Evolutionary conservation across 768 basidiomycete genomes (phyloP).

Genomic region (Lyophyllum semitale): DNA sequence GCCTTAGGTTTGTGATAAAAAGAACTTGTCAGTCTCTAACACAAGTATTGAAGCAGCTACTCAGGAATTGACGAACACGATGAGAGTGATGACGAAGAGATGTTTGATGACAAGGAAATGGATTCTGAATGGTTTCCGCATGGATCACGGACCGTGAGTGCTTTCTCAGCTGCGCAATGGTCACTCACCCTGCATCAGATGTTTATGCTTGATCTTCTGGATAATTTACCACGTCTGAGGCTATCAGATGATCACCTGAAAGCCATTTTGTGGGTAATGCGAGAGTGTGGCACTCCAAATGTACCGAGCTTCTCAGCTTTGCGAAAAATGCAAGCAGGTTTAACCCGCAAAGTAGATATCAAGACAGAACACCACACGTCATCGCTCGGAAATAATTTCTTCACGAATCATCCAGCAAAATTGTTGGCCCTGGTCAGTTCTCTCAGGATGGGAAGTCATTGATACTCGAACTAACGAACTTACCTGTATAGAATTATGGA

Average conservation of each 20-base stretch:
- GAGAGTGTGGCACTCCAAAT: neutral
- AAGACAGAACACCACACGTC: neutral
- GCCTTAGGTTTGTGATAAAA: neutral
- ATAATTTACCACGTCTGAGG: neutral
- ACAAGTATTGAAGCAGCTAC: too few relatives aligned
- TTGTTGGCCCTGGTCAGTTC: neutral
- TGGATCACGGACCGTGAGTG: neutral
- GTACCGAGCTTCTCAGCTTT: neutral
- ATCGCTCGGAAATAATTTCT: neutral
- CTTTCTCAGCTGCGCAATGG: neutral
- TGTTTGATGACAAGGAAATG: neutral
- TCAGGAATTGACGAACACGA: neutral
- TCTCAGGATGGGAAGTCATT: too few relatives aligned
- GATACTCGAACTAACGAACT: too few relatives aligned
- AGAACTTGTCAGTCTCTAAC: too few relatives aligned
- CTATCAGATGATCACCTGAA: neutral
- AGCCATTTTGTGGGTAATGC: neutral
- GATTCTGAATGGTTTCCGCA: neutral
- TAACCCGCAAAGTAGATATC: neutral
- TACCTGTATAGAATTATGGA: conserved; percentile 26
- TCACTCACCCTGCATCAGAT: neutral
- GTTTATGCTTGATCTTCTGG: neutral
- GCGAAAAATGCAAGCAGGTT: neutral
- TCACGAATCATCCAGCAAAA: neutral
- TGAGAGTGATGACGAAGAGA: neutral